A percentile compares a stretch with the other conserved stretches of the same genome.
Conservation (phyloP, 2,329 filamentous ascomycete species). For the Ceratocystis cacaofunesta region DNA sequence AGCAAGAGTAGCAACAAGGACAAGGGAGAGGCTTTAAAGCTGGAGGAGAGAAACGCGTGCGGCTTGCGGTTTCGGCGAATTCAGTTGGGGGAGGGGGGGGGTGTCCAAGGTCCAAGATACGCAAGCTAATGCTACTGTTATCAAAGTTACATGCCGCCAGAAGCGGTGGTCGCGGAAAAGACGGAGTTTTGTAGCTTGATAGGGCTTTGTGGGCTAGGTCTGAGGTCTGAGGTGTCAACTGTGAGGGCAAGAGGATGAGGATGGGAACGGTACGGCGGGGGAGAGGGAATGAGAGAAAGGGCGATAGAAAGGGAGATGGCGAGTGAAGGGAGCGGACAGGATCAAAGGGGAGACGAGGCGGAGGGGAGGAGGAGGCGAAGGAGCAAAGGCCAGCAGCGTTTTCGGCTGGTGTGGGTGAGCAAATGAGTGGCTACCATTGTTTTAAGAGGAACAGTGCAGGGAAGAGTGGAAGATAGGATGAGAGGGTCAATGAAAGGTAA, state of each 20-base stretch:
- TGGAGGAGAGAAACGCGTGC: not conserved
- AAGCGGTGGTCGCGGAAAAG: not conserved
- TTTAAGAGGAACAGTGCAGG: not conserved
- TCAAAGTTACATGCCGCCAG: not conserved
- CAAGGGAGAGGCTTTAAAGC: not conserved
- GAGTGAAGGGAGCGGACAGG: not conserved
- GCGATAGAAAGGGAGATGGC: not conserved
- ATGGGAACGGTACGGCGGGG: not conserved
- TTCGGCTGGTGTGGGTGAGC: not conserved
- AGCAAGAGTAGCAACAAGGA: not conserved
- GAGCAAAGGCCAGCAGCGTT: not conserved
- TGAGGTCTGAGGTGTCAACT: not conserved
- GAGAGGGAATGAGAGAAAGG: not conserved
- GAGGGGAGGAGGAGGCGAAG: not conserved
- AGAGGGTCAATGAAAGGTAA: not conserved
- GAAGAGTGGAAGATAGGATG: not conserved
- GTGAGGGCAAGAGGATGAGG: not conserved
- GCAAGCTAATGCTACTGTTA: too few relatives aligned
- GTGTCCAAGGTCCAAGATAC: too few relatives aligned
- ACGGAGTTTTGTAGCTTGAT: too few relatives aligned
- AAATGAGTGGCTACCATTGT: not conserved
- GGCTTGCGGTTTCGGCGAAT: too few relatives aligned
- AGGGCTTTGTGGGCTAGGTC: too few relatives aligned
- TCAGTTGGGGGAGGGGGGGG: not conserved
- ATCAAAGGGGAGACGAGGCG: not conserved